Base-by-base conservation (phyloP, 208 protist genomes). In the Naegleria fowleri region DNA sequence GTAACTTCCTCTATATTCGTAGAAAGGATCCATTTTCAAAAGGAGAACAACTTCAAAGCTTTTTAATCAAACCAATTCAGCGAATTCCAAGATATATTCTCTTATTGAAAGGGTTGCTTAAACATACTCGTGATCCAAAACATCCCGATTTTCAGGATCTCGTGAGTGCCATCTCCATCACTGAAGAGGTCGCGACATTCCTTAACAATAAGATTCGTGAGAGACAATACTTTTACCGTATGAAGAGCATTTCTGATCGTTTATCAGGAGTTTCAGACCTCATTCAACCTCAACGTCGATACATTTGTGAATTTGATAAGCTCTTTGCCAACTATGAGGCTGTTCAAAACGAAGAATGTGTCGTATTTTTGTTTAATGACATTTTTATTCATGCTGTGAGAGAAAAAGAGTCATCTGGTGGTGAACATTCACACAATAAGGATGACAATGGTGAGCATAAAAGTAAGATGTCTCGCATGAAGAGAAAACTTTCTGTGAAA, bases 291-390 rank as follows among this genome's bases (percentile, higher is more conserved):
- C 39, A 88, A 29, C 39, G 84, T 58, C 3, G 84, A 55, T 88
- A 39, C 9, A 33, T 88, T 25, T 25, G n/a, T 58, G 41, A 88
- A 58, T 52, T 58, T 58, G 55, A 67, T 29, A 58, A 38, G 22
- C 6, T 88, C 5, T 33, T 0, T 38, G 4, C 39, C 6, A 33
- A 0, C 1, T 52, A 29, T 25, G 29, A 25, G 0, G 6, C 41
- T 36, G 5, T 33, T 58, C 3, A 36, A 5, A 39, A n/a, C 33
- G 25, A 52, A 25, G 41, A 88, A 39, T 88, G 84, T 88, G 43
- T 88, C n/a, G 6, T 88, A 7, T 88, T 88, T n/a, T 38, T 88
- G 3, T 88, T 88, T 25, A 88, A 88, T 58, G 84, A 88, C 38
- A 38, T 88, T n/a, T 51, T 88, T 39, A 38, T 88, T 33, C 84